phyloP scores from a whole-genome alignment of 306 rosid genomes.

The Alnus glutinosa region DNA sequence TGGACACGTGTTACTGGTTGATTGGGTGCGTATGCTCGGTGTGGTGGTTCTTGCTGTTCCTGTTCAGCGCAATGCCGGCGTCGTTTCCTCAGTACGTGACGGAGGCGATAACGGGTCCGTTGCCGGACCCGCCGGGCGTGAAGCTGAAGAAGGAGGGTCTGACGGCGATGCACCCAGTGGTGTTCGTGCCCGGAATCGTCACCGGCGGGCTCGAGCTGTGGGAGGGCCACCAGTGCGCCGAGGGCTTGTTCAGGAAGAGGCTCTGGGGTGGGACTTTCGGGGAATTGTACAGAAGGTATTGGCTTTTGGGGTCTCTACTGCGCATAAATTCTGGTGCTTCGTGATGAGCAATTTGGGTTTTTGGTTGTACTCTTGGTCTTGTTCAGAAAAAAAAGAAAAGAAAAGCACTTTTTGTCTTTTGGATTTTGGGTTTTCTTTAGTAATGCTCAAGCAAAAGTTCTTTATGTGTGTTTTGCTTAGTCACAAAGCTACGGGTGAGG shows the following conservation, averaged over 20 bases:
- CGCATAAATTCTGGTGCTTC: not conserved
- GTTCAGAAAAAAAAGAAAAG: not conserved
- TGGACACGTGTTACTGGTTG: conserved; percentile 74
- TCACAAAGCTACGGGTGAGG: not conserved
- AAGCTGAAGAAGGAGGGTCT: conserved; percentile 75
- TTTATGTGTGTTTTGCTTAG: not conserved
- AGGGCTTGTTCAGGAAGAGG: conserved; percentile 76
- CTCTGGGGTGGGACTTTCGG: conserved; percentile 88
- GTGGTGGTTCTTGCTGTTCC: conserved; percentile 73
- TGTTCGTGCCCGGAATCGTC: conserved; percentile 82
- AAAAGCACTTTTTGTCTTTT: not conserved
- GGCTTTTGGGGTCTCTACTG: not conserved
- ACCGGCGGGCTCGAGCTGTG: conserved; percentile 81
- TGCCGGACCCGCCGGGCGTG: conserved; percentile 78
- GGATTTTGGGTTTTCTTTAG: not conserved
- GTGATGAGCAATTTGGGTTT: conserved; percentile 8
- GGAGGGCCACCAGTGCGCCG: conserved; percentile 81
- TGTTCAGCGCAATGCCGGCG: conserved; percentile 81
- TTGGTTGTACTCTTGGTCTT: conserved; percentile 2
- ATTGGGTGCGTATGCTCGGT: conserved; percentile 63
- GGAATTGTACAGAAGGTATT: conserved; percentile 69
- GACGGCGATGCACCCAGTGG: conserved; percentile 70
- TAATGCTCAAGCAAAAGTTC: not conserved
- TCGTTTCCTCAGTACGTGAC: conserved; percentile 83
- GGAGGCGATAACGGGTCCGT: conserved; percentile 72